Conservation (phyloP, 225 moss, liverwort and hornwort genomes). For the Polytrichum formosum region DNA sequence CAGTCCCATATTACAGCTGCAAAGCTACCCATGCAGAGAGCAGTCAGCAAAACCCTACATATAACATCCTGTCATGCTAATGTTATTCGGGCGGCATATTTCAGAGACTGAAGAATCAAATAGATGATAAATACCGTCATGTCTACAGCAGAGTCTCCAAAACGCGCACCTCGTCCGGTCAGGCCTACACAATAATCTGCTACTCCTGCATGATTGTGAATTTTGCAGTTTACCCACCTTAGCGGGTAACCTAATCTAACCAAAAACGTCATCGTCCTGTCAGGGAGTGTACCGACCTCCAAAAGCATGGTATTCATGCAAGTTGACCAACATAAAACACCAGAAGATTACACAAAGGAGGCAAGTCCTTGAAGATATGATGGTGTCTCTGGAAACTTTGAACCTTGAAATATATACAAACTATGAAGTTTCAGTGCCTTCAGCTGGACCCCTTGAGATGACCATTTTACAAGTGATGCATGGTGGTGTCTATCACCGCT, state of each 20-base stretch:
- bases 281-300: constrained; percentile 9
- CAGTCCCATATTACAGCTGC: constrained; percentile 31
- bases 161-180: constrained; percentile 37
- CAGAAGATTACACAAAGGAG: constrained; percentile 38
- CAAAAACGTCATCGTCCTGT: constrained; percentile 46
- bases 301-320: constrained; percentile 9
- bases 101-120: constrained; percentile 30
- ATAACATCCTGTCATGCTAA: constrained; percentile 20
- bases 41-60: constrained; percentile 16
- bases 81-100: constrained; percentile 46
- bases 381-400: constrained; percentile 33
- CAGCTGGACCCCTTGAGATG: constrained; percentile 5
- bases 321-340: constrained; percentile 43
- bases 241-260: constrained; percentile 36
- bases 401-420: constrained; percentile 39
- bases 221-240: constrained; percentile 17
- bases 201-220: constrained; percentile 35
- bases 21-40: constrained; percentile 23
- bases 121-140: constrained; percentile 8
- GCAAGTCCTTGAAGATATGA: constrained; percentile 43
- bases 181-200: constrained; percentile 25
- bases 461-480: constrained; percentile 7
- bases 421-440: constrained; percentile 12
- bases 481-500: constrained; percentile 28
- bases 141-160: constrained; percentile 21